Evolutionary conservation across 371 early-diverging fungal genomes (phyloP).

Genomic region (Haplosporangium sp.): DNA sequence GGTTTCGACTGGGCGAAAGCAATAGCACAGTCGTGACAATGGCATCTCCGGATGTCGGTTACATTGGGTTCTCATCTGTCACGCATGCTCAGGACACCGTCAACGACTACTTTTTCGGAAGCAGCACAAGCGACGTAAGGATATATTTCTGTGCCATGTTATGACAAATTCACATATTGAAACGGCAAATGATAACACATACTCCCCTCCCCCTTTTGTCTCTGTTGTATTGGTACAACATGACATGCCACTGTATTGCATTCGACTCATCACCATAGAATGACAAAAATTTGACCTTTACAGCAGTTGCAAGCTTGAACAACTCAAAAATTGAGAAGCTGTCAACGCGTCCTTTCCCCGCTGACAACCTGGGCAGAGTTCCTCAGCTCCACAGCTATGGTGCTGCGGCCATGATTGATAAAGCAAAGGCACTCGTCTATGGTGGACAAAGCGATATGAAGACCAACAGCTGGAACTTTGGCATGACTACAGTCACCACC

Average conservation of each 20-base stretch:
- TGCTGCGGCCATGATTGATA: conserved; percentile 17
- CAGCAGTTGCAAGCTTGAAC: conserved; percentile 1
- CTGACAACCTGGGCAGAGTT: conserved; percentile 5
- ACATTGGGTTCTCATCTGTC: conserved; percentile 14
- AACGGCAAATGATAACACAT: background rate
- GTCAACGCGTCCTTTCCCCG: conserved; percentile 22
- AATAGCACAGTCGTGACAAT: conserved; percentile 5
- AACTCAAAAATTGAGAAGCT: background rate
- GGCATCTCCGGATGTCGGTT: background rate
- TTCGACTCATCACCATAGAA: too few relatives aligned
- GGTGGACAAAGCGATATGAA: conserved; percentile 21
- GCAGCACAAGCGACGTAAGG: conserved; percentile 12
- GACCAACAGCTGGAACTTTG: conserved; percentile 38
- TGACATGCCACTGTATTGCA: too few relatives aligned
- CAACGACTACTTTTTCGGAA: conserved; percentile 28
- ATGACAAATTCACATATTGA: background rate
- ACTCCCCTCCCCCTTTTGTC: background rate
- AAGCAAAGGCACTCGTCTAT: conserved; percentile 16
- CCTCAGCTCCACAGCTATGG: conserved; percentile 26
- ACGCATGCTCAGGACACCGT: conserved; percentile 19
- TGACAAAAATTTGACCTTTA: conserved; percentile 4
- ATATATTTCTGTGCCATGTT: background rate
- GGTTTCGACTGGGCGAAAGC: conserved; percentile 20
- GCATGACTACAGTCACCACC: conserved; percentile 11
- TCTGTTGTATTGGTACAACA: too few relatives aligned